Percentiles rank a stretch among this genome's conserved stretches.
phyloP scores from a whole-genome alignment of 1,139 yeast genomes.

The Kodamaea sp. region DNA sequence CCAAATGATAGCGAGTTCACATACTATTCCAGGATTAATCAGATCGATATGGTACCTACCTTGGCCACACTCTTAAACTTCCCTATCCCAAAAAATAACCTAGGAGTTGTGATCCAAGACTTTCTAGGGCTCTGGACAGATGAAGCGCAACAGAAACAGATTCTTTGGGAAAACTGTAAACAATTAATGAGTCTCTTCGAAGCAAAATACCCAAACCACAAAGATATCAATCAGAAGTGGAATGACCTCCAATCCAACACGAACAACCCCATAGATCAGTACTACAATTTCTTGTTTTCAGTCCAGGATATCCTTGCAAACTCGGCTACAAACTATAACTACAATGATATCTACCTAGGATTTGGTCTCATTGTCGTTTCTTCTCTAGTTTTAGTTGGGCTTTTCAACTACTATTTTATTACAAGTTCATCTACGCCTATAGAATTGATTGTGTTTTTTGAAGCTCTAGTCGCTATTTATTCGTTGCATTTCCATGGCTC shows the following conservation, averaged over 20 bases:
- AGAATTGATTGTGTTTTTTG: slow-evolving; percentile 23
- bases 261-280: slow-evolving; percentile 11
- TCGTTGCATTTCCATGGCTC: slow-evolving; percentile 78
- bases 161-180: slow-evolving; percentile 58
- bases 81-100: slow-evolving; percentile 82
- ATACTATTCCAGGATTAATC: slow-evolving; percentile 61
- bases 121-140: slow-evolving; percentile 56
- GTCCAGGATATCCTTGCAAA: slow-evolving; percentile 60
- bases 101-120: slow-evolving; percentile 69
- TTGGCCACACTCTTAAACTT: slow-evolving; percentile 69
- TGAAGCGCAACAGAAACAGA: slow-evolving; percentile 32
- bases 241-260: slow-evolving; percentile 2
- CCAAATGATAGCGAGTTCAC: slow-evolving; percentile 41
- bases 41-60: slow-evolving; percentile 89
- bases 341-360: slow-evolving; percentile 52
- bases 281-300: slow-evolving; percentile 42
- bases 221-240: slow-evolving; percentile 16
- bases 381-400: slow-evolving; percentile 21
- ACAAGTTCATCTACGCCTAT: slow-evolving; percentile 11
- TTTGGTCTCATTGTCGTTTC: slow-evolving; percentile 27
- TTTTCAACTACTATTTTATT: slow-evolving; percentile 19
- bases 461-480: slow-evolving; percentile 43
- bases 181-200: slow-evolving; percentile 51
- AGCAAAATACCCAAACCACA: slow-evolving; percentile 24
- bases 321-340: slow-evolving; percentile 75